phyloP scores from a whole-genome alignment of 176 grass and related monocot genomes.

The Oryza punctata region DNA sequence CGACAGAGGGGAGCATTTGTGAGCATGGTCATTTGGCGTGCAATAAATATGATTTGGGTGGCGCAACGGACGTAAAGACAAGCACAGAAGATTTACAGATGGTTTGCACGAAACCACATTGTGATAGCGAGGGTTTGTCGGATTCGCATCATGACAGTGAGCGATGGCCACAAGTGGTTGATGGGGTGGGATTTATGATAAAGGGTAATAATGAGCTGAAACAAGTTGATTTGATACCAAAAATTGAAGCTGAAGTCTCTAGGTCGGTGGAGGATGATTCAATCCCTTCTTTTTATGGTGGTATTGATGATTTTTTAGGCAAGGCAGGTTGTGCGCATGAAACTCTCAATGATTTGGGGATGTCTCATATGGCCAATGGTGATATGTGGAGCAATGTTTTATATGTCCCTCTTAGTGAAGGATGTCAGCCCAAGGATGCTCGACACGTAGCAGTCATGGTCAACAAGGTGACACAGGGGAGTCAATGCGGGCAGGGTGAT shows the following conservation, averaged over 20 bases:
- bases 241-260: constrained; percentile 21
- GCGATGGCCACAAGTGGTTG: constrained; percentile 6
- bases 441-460: constrained; percentile 14
- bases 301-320: constrained; percentile 13
- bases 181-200: neutral
- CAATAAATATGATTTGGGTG: neutral
- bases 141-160: constrained; percentile 14
- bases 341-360: constrained; percentile 6
- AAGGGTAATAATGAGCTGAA: constrained; percentile 26
- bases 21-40: neutral
- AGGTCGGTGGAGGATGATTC: constrained; percentile 9
- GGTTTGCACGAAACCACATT: neutral
- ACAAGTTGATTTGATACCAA: constrained; percentile 19
- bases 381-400: neutral
- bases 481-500: neutral
- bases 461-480: constrained; percentile 2
- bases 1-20: neutral
- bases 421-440: constrained; percentile 25
- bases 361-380: neutral
- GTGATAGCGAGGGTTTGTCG: neutral
- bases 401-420: neutral
- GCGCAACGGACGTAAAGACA: neutral
- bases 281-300: constrained; percentile 31
- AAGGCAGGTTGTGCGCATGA: constrained; percentile 1
- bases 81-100: neutral